Base-by-base conservation (phyloP, 345 rosid species). In the Rhodamnia rubescens region DNA sequence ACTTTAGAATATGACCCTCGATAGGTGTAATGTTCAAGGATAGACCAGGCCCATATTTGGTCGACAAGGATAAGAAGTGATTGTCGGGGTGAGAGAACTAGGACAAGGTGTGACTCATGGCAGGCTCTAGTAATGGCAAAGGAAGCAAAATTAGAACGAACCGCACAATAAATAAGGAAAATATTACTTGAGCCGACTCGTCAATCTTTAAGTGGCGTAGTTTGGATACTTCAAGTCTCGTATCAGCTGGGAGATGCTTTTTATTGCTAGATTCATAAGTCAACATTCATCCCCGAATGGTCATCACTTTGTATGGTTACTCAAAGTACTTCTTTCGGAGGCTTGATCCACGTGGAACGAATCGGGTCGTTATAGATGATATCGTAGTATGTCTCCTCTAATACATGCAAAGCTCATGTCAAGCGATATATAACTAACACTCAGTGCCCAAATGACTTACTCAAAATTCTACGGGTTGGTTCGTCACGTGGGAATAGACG, bases 211-310 rank as follows among this genome's bases (percentile, higher is more conserved):
- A 64, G 24, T 64, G 78, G 27, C 16, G 78, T 42, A 32, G 22
- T 11, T 16, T 64, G 6, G 44, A 64, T 32, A 64, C 32, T 32
- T 8, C 40, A 64, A 64, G 44, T 64, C 3, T 9, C 75, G 27
- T 1, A 1, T 13, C 0, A 0, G 1, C 6, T 2, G 0, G 5
- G 1, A 32, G 24, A 64, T 64, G 3, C 12, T 16, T 29, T 32
- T 29, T 16, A 42, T 16, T 7, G 42, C 32, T 64, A 32, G 6
- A 64, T 32, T 16, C 24, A 18, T 16, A 16, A 32, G 13, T 32
- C 12, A 16, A 16, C 24, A 18, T 5, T 8, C 32, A 32, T 1
- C 7, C 20, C 3, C 6, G 16, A 32, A 18, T 69, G 47, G 18
- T 69, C 32, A 32, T 16, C 0, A 69, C 5, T 0, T 32, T 32